Evolutionary conservation across 139 green algal species (phyloP).

Genomic region (Picochlorum sp.): DNA sequence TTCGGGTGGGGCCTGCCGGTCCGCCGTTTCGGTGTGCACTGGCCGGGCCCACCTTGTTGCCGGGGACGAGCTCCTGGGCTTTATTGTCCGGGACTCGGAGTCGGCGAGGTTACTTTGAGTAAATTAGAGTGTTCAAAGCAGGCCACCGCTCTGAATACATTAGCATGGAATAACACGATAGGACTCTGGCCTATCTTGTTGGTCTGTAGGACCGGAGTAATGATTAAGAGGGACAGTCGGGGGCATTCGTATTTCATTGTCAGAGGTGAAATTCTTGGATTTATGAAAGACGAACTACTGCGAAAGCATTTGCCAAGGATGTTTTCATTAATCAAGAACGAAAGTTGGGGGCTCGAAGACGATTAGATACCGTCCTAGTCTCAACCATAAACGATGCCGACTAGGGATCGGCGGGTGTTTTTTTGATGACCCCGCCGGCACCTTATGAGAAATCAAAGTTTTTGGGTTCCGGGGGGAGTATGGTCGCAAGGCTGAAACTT

Average conservation of each 20-base stretch:
- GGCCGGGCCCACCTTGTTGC: conserved; percentile 63
- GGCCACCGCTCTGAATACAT: conserved; percentile 91
- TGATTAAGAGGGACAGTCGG: conserved; percentile 99
- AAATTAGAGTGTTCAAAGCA: conserved; percentile 99
- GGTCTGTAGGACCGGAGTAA: conserved; percentile 97
- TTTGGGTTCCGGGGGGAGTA: conserved; percentile 95
- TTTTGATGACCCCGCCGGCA: conserved; percentile 93
- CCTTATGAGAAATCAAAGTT: conserved; percentile 98
- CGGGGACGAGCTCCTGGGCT: conserved; percentile 79
- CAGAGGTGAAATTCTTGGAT: conserved; percentile 99
- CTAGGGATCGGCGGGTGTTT: conserved; percentile 94
- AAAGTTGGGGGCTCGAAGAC: conserved; percentile 99
- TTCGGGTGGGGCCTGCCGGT: conserved; percentile 58
- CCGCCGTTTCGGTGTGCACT: conserved; percentile 79
- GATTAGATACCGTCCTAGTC: conserved; percentile 99
- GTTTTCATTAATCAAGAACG: conserved; percentile 99
- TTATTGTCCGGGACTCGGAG: conserved; percentile 72
- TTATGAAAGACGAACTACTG: conserved; percentile 99
- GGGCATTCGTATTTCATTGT: conserved; percentile 99
- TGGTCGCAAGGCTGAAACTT: conserved; percentile 92
- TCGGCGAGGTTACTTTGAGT: conserved; percentile 91
- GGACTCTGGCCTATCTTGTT: conserved; percentile 96
- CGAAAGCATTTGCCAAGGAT: conserved; percentile 87
- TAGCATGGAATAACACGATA: conserved; percentile 99
- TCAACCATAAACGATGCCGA: conserved; percentile 99